phyloP scores from a whole-genome alignment of 352 stramenopile species.

The Elongisporangium anandrum region DNA sequence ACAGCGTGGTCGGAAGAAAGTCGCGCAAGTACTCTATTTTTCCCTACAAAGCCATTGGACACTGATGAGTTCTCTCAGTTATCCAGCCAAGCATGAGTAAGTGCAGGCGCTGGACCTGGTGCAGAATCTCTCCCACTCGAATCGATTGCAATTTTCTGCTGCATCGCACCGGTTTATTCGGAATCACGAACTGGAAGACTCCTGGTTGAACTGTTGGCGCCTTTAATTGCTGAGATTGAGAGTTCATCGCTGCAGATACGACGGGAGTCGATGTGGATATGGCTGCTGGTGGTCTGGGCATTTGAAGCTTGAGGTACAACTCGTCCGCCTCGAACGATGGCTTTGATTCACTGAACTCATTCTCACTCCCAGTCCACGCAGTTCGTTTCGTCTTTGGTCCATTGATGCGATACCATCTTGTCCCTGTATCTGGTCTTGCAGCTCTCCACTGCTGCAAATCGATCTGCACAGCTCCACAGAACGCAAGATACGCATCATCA shows the following conservation, averaged over 20 bases:
- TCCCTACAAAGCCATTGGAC: background rate
- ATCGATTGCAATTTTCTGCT: slow-evolving; percentile 16
- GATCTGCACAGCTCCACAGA: background rate
- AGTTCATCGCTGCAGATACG: background rate
- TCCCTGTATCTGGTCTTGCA: background rate
- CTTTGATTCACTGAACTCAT: background rate
- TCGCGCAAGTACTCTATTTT: background rate
- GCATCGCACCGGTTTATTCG: slow-evolving; percentile 12
- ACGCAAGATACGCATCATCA: background rate
- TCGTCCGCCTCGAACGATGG: background rate
- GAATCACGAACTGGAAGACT: slow-evolving; percentile 29
- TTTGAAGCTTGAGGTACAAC: background rate
- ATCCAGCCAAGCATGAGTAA: background rate
- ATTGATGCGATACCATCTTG: background rate
- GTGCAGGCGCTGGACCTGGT: too few species aligned
- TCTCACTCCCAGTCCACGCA: background rate
- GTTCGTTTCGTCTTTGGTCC: background rate
- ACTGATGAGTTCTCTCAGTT: background rate
- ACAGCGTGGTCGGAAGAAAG: background rate
- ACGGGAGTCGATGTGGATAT: background rate
- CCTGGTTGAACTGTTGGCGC: background rate
- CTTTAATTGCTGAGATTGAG: background rate
- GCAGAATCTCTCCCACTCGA: slow-evolving; percentile 27
- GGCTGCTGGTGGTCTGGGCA: background rate
- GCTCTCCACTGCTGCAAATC: background rate